phyloP scores from a whole-genome alignment of 306 rosid genomes.

The Cucurbita moschata region DNA sequence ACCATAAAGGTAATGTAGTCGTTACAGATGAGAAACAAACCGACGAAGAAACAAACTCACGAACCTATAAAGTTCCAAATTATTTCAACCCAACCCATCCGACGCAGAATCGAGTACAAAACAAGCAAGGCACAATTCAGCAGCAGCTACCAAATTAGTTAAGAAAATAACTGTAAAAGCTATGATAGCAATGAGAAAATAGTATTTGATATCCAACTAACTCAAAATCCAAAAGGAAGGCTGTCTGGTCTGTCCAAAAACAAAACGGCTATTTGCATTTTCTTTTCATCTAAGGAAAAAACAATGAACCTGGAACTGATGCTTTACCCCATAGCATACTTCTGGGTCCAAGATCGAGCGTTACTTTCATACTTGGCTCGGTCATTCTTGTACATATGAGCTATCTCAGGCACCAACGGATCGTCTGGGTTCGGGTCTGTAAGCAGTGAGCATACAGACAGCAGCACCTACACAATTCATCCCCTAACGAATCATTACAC shows the following conservation, averaged over 20 bases:
- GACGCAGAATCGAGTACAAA: too few species aligned
- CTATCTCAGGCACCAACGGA: constrained; percentile 6
- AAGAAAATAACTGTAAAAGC: background rate
- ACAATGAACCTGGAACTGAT: background rate
- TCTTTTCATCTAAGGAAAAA: background rate
- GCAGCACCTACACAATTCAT: background rate
- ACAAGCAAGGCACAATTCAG: background rate
- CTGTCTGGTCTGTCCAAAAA: background rate
- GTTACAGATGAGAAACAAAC: too few species aligned
- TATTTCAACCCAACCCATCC: too few species aligned
- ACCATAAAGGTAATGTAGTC: too few species aligned
- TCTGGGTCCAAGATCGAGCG: constrained; percentile 8
- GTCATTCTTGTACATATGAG: constrained; percentile 1
- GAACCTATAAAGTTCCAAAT: too few species aligned
- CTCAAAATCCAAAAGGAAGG: background rate
- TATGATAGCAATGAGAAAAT: background rate
- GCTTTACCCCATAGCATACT: constrained; percentile 3
- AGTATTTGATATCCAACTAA: background rate
- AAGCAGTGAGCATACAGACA: constrained; percentile 6
- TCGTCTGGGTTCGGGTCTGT: constrained; percentile 9
- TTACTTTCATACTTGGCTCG: background rate
- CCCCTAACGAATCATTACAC: too few species aligned
- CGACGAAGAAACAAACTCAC: too few species aligned
- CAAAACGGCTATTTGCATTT: background rate
- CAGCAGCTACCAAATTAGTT: too few species aligned